Percentiles rank a stretch among this genome's conserved stretches.
Evolutionary conservation across 1,284 basidiomycete genomes (phyloP).

Genomic region (Moesziomyces sp.): DNA sequence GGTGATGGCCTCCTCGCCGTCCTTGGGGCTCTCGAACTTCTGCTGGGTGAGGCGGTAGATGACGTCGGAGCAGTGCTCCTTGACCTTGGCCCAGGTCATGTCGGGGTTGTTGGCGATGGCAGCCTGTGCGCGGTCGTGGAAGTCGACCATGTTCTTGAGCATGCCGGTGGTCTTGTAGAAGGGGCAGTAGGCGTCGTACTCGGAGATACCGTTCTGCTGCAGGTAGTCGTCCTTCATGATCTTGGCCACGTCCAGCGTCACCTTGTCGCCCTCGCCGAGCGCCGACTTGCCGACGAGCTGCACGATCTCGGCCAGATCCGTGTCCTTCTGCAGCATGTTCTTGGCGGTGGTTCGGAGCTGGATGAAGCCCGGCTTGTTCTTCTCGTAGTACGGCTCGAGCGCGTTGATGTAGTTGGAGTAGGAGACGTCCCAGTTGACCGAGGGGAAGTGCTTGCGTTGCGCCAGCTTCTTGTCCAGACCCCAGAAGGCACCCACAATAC

Average conservation of each 20-base stretch:
- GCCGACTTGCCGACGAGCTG: conserved; percentile 99
- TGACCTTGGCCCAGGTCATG: conserved; percentile 91
- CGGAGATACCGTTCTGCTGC: conserved; percentile 98
- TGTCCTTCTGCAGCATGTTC: conserved; percentile 97
- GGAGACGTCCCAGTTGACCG: conserved; percentile 98
- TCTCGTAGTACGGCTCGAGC: conserved; percentile 92
- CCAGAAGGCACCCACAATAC: conserved; percentile 96
- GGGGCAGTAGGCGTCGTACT: conserved; percentile 96
- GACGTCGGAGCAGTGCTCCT: conserved; percentile 85
- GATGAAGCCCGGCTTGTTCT: conserved; percentile 86
- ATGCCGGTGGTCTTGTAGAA: conserved; percentile 84
- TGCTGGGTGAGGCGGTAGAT: conserved; percentile 97
- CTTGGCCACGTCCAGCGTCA: conserved; percentile 94
- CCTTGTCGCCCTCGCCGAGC: conserved; percentile 96
- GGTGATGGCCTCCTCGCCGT: conserved; percentile 64
- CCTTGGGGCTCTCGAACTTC: conserved; percentile 84
- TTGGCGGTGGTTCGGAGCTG: conserved; percentile 90
- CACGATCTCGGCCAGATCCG: conserved; percentile 97
- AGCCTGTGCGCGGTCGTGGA: conserved; percentile 88
- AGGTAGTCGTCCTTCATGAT: conserved; percentile 96
- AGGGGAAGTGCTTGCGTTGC: conserved; percentile 97
- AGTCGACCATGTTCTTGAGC: conserved; percentile 94
- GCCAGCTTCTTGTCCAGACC: conserved; percentile 87
- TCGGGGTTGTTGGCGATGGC: conserved; percentile 79
- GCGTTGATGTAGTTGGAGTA: conserved; percentile 99